These are phyloP conservation scores for Posidonia oceanica DNA, from an alignment of 116 monocot genomes.

Conservation along the genomic window DNA sequence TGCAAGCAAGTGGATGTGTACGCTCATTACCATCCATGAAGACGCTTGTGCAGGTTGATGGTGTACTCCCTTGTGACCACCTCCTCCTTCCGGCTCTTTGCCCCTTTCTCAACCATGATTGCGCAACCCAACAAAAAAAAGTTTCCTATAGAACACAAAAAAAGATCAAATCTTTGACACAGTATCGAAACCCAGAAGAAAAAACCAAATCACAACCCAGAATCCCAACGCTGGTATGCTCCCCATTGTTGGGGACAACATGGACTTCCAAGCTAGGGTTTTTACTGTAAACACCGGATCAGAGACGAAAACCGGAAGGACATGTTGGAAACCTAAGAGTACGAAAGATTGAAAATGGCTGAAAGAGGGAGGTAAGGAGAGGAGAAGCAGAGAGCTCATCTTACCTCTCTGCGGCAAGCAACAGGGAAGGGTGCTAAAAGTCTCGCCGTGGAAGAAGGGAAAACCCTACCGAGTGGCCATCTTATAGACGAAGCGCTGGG, in stretches of 20 bases:
- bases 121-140: not conserved
- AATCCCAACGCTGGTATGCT: not conserved
- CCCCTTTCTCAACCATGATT: conserved; percentile 51
- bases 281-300: too few species aligned
- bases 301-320: too few species aligned
- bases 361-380: not conserved
- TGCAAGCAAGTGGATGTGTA: not conserved
- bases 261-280: not conserved
- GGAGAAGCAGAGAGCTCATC: too few species aligned
- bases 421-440: not conserved
- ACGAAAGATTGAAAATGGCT: too few species aligned
- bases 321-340: too few species aligned
- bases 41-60: conserved; percentile 83
- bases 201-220: not conserved
- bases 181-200: not conserved
- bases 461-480: not conserved
- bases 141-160: not conserved
- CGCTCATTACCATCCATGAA: conserved; percentile 54
- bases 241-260: not conserved
- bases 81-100: conserved; percentile 58
- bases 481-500: not conserved
- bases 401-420: not conserved
- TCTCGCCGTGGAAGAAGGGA: not conserved
- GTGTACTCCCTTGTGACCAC: conserved; percentile 90
- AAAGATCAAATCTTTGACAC: not conserved